A percentile compares a stretch with the other conserved stretches of the same genome.
Evolutionary conservation across 2,329 filamentous ascomycete genomes (phyloP).

Genomic region (Cercospora berteroae): DNA sequence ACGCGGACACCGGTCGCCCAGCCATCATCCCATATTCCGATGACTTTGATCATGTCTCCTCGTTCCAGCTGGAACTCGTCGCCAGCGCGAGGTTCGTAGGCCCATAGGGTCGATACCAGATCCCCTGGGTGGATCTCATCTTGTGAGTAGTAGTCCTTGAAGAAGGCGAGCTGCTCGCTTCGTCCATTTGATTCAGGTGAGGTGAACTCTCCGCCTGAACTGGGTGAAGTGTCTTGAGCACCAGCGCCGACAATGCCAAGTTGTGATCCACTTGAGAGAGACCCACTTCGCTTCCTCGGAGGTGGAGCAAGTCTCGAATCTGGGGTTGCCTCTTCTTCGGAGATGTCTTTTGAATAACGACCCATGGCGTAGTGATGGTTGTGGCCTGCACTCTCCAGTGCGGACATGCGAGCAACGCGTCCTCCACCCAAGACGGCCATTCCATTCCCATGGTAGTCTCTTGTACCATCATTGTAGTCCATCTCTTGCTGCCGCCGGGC

Average conservation of each 20-base stretch:
- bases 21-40: constrained; percentile 98
- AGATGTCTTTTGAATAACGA: constrained; percentile 55
- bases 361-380: constrained; percentile 29
- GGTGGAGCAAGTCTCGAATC: constrained; percentile 62
- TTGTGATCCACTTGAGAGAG: constrained; percentile 79
- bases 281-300: constrained; percentile 69
- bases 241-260: constrained; percentile 46
- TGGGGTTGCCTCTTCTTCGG: constrained; percentile 56
- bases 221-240: constrained; percentile 72
- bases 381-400: constrained; percentile 72
- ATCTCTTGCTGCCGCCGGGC: constrained; percentile 42
- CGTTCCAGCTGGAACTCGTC: constrained; percentile 93
- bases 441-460: constrained; percentile 44
- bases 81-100: constrained; percentile 87
- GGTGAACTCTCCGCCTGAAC: constrained; percentile 70
- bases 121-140: constrained; percentile 93
- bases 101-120: constrained; percentile 88
- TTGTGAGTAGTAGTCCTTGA: constrained; percentile 98
- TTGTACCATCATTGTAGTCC: constrained; percentile 43
- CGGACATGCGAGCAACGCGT: constrained; percentile 92
- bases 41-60: constrained; percentile 96
- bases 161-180: constrained; percentile 91
- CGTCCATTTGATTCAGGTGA: constrained; percentile 88
- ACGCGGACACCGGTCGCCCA: constrained; percentile 93
- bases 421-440: constrained; percentile 80